These are phyloP conservation scores for Epichloe festucae DNA, from an alignment of 2,329 filamentous ascomycete species.

Conservation along the genomic window DNA sequence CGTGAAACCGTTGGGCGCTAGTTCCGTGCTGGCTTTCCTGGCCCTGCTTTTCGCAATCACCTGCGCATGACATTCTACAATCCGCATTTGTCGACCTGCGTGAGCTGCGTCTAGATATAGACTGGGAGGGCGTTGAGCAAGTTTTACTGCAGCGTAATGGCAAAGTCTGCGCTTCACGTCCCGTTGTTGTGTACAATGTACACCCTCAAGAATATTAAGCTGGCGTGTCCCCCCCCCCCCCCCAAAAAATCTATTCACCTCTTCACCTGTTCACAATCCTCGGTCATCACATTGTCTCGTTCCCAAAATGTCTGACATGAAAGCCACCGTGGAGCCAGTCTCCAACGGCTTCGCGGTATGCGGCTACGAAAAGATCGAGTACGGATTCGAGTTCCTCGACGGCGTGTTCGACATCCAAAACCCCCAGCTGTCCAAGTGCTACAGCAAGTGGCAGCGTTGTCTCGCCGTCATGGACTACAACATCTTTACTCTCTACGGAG, in stretches of 20 bases:
- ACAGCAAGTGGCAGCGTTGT: slow-evolving; percentile 50
- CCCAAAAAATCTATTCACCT: not conserved
- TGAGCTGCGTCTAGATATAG: not conserved
- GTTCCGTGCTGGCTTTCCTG: too few species aligned
- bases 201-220: too few species aligned
- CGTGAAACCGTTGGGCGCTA: too few species aligned
- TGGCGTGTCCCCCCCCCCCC: too few species aligned
- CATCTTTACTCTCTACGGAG: slow-evolving; percentile 55
- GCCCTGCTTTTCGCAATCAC: too few species aligned
- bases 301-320: slow-evolving; percentile 51
- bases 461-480: slow-evolving; percentile 60
- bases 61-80: not conserved
- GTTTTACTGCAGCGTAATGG: not conserved
- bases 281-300: slow-evolving; percentile 10
- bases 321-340: slow-evolving; percentile 51
- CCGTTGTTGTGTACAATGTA: too few species aligned
- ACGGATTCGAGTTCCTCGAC: slow-evolving; percentile 62
- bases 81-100: not conserved
- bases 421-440: slow-evolving; percentile 49
- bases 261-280: not conserved
- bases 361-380: slow-evolving; percentile 65
- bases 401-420: slow-evolving; percentile 51
- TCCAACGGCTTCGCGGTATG: slow-evolving; percentile 54
- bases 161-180: not conserved
- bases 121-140: not conserved